phyloP scores from a whole-genome alignment of 768 basidiomycete species.

The Ramaria sp. region DNA sequence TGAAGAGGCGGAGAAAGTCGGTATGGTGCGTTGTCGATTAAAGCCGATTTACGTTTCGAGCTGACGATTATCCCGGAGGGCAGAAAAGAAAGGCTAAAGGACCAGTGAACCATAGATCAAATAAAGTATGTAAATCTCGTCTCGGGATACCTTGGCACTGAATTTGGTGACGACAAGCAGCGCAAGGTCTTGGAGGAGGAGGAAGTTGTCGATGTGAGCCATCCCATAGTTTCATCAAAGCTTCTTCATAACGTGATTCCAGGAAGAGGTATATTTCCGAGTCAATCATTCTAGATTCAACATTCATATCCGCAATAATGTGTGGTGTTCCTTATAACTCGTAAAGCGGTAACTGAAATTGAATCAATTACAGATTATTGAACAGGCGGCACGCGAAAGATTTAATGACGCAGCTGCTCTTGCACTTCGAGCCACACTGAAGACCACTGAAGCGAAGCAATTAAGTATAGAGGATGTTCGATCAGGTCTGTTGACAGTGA shows the following conservation, averaged over 20 bases:
- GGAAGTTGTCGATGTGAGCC: conserved; percentile 59
- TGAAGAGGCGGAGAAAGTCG: conserved; percentile 62
- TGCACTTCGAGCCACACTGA: conserved; percentile 63
- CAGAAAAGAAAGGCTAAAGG: conserved; percentile 15
- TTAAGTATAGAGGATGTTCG: conserved; percentile 47
- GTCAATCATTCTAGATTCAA: conserved; percentile 87
- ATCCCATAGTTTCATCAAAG: not conserved
- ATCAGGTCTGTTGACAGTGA: conserved; percentile 37
- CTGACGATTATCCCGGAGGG: conserved; percentile 27
- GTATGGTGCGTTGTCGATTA: conserved; percentile 38
- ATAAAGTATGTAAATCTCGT: conserved; percentile 35
- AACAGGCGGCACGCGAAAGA: conserved; percentile 63
- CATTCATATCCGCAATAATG: conserved; percentile 78
- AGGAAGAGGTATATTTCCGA: conserved; percentile 72
- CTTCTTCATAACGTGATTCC: not conserved
- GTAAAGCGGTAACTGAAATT: not conserved
- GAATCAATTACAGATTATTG: conserved; percentile 48
- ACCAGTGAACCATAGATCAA: conserved; percentile 32
- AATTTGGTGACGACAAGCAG: conserved; percentile 22
- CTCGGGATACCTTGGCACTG: not conserved
- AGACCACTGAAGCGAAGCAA: conserved; percentile 58
- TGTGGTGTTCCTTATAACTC: conserved; percentile 23
- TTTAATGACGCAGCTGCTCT: conserved; percentile 67
- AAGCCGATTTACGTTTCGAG: not conserved
- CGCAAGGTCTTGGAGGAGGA: conserved; percentile 38